phyloP scores from a whole-genome alignment of 73 alveolate species.

The Tetrahymena malaccensis region DNA sequence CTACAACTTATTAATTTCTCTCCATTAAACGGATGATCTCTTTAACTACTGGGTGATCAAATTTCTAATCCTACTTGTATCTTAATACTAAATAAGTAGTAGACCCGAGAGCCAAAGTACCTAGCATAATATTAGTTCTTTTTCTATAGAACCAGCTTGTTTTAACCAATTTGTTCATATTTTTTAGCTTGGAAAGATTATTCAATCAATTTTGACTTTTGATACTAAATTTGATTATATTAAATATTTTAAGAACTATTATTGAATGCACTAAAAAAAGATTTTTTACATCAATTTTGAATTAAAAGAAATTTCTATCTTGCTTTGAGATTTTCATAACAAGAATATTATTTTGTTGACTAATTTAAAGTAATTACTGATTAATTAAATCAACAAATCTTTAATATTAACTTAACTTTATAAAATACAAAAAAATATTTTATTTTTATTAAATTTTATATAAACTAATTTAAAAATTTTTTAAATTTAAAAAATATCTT shows the following conservation, averaged over 20 bases:
- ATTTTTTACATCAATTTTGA: not conserved
- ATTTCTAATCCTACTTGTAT: not conserved
- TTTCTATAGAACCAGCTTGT: not conserved
- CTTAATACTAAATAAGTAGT: not conserved
- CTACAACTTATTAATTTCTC: not conserved
- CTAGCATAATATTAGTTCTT: not conserved
- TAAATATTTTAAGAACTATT: too few species aligned
- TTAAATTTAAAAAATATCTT: too few species aligned
- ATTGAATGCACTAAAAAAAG: not conserved
- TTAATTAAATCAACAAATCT: too few species aligned
- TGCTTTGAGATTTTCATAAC: not conserved
- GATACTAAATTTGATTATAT: too few species aligned
- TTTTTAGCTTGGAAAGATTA: not conserved
- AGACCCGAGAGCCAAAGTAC: not conserved
- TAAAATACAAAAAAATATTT: too few species aligned
- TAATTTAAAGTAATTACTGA: not conserved
- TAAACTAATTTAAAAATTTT: too few species aligned
- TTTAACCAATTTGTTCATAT: not conserved
- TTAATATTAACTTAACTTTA: too few species aligned
- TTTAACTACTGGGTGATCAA: not conserved
- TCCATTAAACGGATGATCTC: not conserved
- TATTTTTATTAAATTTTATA: too few species aligned
- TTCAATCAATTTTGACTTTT: too few species aligned
- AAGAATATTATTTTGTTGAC: not conserved
- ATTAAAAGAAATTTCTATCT: not conserved